Conservation (phyloP, 306 rosid species). For the Hippophae tibetana region DNA sequence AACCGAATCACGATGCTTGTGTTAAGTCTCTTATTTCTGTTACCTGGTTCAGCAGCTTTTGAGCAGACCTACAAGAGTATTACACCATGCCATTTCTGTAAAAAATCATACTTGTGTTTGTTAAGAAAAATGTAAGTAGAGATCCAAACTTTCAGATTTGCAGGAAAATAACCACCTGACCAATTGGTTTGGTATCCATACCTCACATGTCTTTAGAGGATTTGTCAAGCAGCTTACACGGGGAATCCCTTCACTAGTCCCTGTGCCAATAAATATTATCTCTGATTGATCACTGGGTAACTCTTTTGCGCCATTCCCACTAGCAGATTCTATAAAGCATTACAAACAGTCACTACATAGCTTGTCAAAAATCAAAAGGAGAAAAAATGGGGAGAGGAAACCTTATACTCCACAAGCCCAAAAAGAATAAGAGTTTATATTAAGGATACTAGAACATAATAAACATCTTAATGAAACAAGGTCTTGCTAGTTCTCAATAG, state of each 20-base stretch:
- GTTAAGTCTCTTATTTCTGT: slow-evolving; percentile 79
- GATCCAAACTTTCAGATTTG: slow-evolving; percentile 7
- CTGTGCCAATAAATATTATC: slow-evolving; percentile 73
- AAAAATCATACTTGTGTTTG: not conserved
- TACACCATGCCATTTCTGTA: slow-evolving; percentile 8
- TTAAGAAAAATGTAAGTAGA: slow-evolving; percentile 4
- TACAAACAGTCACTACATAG: slow-evolving; percentile 18
- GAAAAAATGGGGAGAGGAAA: not conserved
- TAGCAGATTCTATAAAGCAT: slow-evolving; percentile 31
- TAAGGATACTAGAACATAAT: too few relatives aligned
- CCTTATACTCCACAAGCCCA: not conserved
- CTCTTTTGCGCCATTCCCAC: slow-evolving; percentile 21
- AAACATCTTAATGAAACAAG: too few relatives aligned
- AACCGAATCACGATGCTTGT: slow-evolving; percentile 76
- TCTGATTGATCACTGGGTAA: slow-evolving; percentile 36
- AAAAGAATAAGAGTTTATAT: too few relatives aligned
- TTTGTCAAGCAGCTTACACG: slow-evolving; percentile 79
- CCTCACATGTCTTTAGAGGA: slow-evolving; percentile 66
- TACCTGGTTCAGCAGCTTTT: slow-evolving; percentile 61
- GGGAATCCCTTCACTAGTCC: slow-evolving; percentile 96
- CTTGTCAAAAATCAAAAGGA: slow-evolving; percentile 8
- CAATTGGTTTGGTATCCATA: slow-evolving; percentile 17
- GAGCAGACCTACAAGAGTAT: slow-evolving; percentile 51
- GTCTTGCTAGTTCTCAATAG: too few relatives aligned
- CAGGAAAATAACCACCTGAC: not conserved